These are phyloP conservation scores for Boletus huronensis DNA, from an alignment of 768 basidiomycete genomes.

Conservation along the genomic window DNA sequence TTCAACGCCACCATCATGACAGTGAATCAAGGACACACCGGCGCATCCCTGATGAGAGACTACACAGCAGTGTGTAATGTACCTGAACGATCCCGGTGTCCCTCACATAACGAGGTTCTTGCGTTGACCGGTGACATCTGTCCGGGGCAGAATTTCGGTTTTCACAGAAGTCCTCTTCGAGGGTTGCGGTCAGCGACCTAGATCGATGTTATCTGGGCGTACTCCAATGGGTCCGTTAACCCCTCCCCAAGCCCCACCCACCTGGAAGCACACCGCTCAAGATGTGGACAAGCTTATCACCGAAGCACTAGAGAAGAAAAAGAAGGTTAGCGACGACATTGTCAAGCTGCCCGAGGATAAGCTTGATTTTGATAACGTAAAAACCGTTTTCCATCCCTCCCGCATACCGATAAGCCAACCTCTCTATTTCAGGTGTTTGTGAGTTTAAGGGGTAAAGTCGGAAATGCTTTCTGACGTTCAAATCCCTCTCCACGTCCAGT, in stretches of 20 bases:
- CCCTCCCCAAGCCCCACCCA: conserved; percentile 63
- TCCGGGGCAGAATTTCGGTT: neutral
- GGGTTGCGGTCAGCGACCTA: neutral
- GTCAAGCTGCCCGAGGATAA: conserved; percentile 54
- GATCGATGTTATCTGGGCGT: neutral
- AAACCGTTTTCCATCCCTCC: conserved; percentile 18
- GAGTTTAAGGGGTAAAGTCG: conserved; percentile 30
- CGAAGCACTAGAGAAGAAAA: conserved; percentile 54
- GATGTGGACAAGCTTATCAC: conserved; percentile 57
- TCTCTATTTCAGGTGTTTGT: conserved; percentile 60
- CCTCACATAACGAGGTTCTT: neutral
- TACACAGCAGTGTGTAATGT: neutral
- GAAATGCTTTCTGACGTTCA: conserved; percentile 13
- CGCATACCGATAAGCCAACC: neutral
- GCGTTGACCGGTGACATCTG: neutral
- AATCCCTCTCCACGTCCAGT: conserved; percentile 34
- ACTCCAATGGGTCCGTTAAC: conserved; percentile 43
- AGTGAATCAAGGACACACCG: neutral
- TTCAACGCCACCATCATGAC: neutral
- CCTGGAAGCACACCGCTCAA: conserved; percentile 64
- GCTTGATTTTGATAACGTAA: conserved; percentile 64
- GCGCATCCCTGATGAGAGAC: neutral
- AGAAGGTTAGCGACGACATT: conserved; percentile 53
- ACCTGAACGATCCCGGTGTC: too few species aligned
- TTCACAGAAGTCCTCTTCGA: neutral